A percentile compares a stretch with the other conserved stretches of the same genome.
phyloP scores from a whole-genome alignment of 2,329 filamentous ascomycete genomes.

The Cordyceps farinosa region DNA sequence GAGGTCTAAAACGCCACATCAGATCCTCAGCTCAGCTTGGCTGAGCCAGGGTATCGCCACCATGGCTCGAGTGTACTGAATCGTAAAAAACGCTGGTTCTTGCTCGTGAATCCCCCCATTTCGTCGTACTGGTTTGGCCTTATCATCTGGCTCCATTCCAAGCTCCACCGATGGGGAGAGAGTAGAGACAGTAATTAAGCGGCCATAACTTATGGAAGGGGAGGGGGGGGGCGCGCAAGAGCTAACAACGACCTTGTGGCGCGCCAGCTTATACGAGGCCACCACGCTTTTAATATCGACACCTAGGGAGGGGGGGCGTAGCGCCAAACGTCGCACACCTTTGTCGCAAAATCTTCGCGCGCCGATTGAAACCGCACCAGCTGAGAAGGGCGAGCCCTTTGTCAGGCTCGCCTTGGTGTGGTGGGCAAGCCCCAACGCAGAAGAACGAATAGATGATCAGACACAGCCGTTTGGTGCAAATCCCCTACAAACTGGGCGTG shows the following conservation, averaged over 20 bases:
- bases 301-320: not conserved
- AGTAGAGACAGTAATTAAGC: constrained; percentile 15
- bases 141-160: constrained; percentile 3
- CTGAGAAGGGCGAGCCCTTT: not conserved
- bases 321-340: not conserved
- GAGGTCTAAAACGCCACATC: not conserved
- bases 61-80: not conserved
- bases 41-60: not conserved
- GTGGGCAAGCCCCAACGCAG: not conserved
- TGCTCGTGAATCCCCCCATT: not conserved
- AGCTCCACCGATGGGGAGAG: constrained; percentile 7
- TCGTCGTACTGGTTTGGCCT: not conserved
- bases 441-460: constrained; percentile 1
- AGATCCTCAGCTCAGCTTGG: not conserved
- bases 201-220: not conserved
- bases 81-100: not conserved
- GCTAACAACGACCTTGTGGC: not conserved
- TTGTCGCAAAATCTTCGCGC: not conserved
- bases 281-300: not conserved
- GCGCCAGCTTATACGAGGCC: constrained; percentile 2
- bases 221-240: not conserved
- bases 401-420: constrained; percentile 8
- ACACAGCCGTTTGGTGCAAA: constrained; percentile 3
- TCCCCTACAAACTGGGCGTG: not conserved
- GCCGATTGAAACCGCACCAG: not conserved